Evolutionary conservation across 371 early-diverging fungal species (phyloP), one percentile per base, ranked within the genome.

Genomic region (Rhizopus delemar): DNA sequence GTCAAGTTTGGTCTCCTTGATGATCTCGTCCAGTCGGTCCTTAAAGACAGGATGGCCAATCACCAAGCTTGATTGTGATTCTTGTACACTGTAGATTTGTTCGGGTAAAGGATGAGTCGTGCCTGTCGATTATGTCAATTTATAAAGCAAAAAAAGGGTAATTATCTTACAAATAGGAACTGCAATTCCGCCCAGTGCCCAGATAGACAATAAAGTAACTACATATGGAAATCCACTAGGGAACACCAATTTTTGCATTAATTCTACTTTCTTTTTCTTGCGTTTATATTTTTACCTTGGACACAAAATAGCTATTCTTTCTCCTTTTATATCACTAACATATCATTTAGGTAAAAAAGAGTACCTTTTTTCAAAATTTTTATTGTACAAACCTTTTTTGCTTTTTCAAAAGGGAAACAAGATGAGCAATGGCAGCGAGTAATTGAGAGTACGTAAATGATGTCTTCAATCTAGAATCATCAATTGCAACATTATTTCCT

Each of bases 101-200:
- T 92, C 92, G 11, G 84, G 67, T 33, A 73, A 56, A 43, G 89
- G 89, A 75, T 90, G 90, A 2, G 81, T 71, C 1, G 80, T 81
- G 60, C 83, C 83, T 79, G 32, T 22, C 22, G 39, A 2, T 13
- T 53, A 31, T 36, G 46, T 56, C 16, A 50, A 39, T 8, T 33
- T 59, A 52, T 39, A 15, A 46, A 15, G 8, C n/a, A 38, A 7
- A 38, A 16, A 41, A 35, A 39, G 5, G 5, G 34, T 51, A 12
- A 0, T n/a, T 54, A n/a, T 63, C 68, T 65, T 77, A 77, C 84
- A 81, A 48, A 93, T 69, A 9, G 94, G 94, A 15, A 94, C 93
- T 3, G 87, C 87, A 4, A 90, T 78, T 12, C 88, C 91, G 8
- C 89, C 89, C 8, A 85, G 78, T 5, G 86, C 84, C 94, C 94